Evolutionary conservation across 108 stramenopile genomes (phyloP).

Genomic region (Cylindrotheca fusiformis): DNA sequence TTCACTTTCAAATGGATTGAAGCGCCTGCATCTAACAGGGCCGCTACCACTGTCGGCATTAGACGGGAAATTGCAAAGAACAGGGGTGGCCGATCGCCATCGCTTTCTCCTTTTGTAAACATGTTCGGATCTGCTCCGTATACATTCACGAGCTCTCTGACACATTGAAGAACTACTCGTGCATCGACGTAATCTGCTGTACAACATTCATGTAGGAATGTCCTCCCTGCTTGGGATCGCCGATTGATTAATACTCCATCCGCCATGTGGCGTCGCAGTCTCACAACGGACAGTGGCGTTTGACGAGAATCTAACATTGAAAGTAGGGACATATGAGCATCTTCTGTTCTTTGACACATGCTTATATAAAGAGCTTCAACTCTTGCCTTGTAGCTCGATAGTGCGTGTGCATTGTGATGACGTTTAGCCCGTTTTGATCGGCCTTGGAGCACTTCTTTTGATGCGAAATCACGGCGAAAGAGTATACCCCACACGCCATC

Average conservation of each 20-base stretch:
- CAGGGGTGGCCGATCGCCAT: neutral
- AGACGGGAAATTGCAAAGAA: constrained; percentile 3
- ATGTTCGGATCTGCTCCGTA: constrained; percentile 48
- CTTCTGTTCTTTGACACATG: neutral
- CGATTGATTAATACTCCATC: constrained; percentile 36
- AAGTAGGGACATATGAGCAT: constrained; percentile 1
- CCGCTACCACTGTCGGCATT: neutral
- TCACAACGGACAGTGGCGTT: neutral
- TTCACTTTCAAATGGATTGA: neutral
- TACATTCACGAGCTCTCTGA: constrained; percentile 35
- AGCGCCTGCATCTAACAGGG: constrained; percentile 3
- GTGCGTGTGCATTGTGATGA: neutral
- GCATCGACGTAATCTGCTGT: constrained; percentile 40
- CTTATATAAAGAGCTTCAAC: neutral
- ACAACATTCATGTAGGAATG: constrained; percentile 43
- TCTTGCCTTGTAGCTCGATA: neutral
- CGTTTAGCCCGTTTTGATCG: neutral
- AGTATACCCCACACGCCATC: neutral
- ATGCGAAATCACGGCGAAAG: neutral
- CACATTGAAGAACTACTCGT: constrained; percentile 41
- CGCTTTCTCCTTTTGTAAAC: constrained; percentile 1
- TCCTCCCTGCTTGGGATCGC: constrained; percentile 41
- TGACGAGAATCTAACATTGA: neutral
- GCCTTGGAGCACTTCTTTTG: neutral
- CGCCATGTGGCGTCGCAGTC: neutral